These are phyloP conservation scores for Hypoxylon sp. DNA, from an alignment of 2,329 filamentous ascomycete genomes.

Conservation along the genomic window DNA sequence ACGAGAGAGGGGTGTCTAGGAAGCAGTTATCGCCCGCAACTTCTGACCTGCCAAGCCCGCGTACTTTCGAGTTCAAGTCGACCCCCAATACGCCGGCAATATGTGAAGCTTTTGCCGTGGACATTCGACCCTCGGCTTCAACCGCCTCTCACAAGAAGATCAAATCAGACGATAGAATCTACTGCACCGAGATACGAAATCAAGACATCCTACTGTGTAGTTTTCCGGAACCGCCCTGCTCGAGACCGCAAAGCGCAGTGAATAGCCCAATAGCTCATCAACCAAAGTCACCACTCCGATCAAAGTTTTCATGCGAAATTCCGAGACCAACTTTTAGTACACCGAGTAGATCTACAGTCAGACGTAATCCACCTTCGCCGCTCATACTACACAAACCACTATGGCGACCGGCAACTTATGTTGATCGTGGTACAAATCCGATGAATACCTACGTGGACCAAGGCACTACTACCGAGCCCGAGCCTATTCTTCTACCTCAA, in stretches of 20 bases:
- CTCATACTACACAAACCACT: slow-evolving; percentile 43
- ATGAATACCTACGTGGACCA: slow-evolving; percentile 48
- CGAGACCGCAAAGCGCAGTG: slow-evolving; percentile 21
- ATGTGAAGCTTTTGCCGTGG: slow-evolving; percentile 48
- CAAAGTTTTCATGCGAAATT: slow-evolving; percentile 43
- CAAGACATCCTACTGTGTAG: slow-evolving; percentile 48
- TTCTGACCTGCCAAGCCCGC: slow-evolving; percentile 39
- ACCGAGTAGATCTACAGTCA: slow-evolving; percentile 43
- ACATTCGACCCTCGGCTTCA: slow-evolving; percentile 44
- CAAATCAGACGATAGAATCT: slow-evolving; percentile 48
- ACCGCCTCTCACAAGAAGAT: slow-evolving; percentile 38
- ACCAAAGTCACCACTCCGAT: slow-evolving; percentile 35
- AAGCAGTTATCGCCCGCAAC: slow-evolving; percentile 33
- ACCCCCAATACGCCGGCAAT: slow-evolving; percentile 48
- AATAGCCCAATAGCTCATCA: slow-evolving; percentile 12
- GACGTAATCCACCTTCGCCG: slow-evolving; percentile 45
- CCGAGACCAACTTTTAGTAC: slow-evolving; percentile 42
- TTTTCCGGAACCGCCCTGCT: slow-evolving; percentile 32
- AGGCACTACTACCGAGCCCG: slow-evolving; percentile 30
- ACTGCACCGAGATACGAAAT: slow-evolving; percentile 43
- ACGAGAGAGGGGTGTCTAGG: slow-evolving; percentile 28
- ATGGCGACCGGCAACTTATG: slow-evolving; percentile 34
- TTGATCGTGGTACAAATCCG: slow-evolving; percentile 41
- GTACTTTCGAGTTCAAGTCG: slow-evolving; percentile 42
- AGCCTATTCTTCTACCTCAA: slow-evolving; percentile 55